These are phyloP conservation scores for Clonostachys solani DNA, from an alignment of 2,329 filamentous ascomycete species.

Conservation along the genomic window DNA sequence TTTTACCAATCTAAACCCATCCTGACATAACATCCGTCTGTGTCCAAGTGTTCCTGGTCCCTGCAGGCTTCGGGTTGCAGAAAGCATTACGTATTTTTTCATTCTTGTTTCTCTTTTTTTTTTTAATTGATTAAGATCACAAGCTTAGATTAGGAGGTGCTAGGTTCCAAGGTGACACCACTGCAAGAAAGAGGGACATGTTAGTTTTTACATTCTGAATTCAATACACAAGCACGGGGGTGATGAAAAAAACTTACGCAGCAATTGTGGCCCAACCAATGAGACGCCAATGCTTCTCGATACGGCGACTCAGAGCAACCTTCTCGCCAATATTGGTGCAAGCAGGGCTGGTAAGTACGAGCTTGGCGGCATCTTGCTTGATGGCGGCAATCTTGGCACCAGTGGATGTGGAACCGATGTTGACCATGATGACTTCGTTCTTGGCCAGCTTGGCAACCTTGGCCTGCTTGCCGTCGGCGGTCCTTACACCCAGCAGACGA, in stretches of 20 bases:
- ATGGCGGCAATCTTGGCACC: conserved; percentile 97
- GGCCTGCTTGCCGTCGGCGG: conserved; percentile 96
- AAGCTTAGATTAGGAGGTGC: conserved; percentile 26
- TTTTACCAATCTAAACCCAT: too few relatives aligned
- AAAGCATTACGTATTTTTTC: background rate
- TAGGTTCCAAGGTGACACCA: conserved; percentile 50
- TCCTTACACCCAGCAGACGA: conserved; percentile 91
- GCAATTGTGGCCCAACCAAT: conserved; percentile 88
- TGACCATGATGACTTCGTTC: conserved; percentile 99
- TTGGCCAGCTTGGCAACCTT: conserved; percentile 98
- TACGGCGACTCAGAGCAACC: conserved; percentile 92
- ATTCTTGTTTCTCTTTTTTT: background rate
- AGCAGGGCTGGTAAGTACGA: conserved; percentile 86
- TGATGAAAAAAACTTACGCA: conserved; percentile 40
- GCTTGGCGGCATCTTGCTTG: conserved; percentile 95
- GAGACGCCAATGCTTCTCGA: conserved; percentile 98
- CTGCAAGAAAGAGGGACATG: conserved; percentile 18
- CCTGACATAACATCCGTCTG: too few relatives aligned
- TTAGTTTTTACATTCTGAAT: background rate
- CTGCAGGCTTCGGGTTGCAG: background rate
- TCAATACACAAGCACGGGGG: background rate
- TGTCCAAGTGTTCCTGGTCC: background rate
- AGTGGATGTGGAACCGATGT: conserved; percentile 96
- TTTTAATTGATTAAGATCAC: conserved; percentile 5
- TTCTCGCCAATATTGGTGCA: conserved; percentile 98